Base-by-base conservation (phyloP, 1,284 basidiomycete species). In the Uromyces viciae-fabae region DNA sequence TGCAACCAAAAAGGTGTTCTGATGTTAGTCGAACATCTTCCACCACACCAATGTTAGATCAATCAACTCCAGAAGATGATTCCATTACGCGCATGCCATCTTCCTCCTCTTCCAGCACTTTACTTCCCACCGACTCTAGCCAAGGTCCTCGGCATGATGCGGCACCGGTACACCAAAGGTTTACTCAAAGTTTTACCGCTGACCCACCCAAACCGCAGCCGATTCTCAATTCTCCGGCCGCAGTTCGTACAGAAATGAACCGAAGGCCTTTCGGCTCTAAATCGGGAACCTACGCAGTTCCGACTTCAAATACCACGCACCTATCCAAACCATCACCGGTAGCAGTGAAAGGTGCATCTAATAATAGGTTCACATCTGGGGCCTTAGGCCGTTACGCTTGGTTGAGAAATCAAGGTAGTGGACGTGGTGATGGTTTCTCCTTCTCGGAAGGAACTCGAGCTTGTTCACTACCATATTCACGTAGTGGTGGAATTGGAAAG, bases 311-410 rank as follows among this genome's bases (percentile, higher is more conserved):
- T 31, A 60, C 22, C 25, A 22, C 49, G 56, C 52, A 74, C 36
- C 33, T 62, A 19, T 66, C 58, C 22, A 49, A 71, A 40, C 68
- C 58, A 11, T 52, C 69, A 60, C 69, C 56, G 36, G 38, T 56
- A 22, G 66, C 66, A 42, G 19, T 79, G 28, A 68, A 79, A 11
- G 66, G 28, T 5, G 42, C 28, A 43, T 49, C 78, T 31, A 33
- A 46, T 22, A 58, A 49, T 62, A 25, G 69, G 58, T 43, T 80
- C 17, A 60, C 56, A 17, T 80, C 78, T 14, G 66, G 68, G 17
- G 56, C 78, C 25, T 54, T 80, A 22, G 69, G 69, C 49, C 78
- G 78, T 62, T 80, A 80, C 66, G 78, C 78, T 36, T 80, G 78
- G 78, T 60, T 80, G 31, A 73, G 66, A 73, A 62, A 52, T 72